Evolutionary conservation across 495 filamentous ascomycete species (phyloP).

Genomic region (Trichoderma asperelloides): DNA sequence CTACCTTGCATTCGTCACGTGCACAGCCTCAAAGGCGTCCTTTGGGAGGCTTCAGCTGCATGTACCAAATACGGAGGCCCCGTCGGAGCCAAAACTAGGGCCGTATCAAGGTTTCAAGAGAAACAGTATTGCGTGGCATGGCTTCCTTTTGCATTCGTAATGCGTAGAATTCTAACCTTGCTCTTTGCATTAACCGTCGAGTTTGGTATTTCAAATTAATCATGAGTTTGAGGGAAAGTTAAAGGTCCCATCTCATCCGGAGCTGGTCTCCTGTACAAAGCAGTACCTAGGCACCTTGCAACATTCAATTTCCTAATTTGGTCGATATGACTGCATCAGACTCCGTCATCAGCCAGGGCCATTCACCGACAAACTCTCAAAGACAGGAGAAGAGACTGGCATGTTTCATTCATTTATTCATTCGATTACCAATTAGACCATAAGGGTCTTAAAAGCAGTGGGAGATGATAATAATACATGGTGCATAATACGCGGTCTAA

Average conservation of each 20-base stretch:
- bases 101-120: not conserved
- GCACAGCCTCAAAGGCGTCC: not conserved
- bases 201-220: too few species aligned
- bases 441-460: not conserved
- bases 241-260: too few species aligned
- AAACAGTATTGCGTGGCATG: not conserved
- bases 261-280: too few species aligned
- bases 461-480: not conserved
- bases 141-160: not conserved
- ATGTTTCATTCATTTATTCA: not conserved
- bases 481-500: not conserved
- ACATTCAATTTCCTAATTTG: not conserved
- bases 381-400: not conserved
- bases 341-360: not conserved
- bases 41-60: not conserved
- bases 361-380: not conserved
- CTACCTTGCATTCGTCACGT: not conserved
- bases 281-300: not conserved
- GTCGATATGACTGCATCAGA: not conserved
- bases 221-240: too few species aligned
- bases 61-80: not conserved
- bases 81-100: not conserved
- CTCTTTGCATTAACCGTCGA: too few species aligned
- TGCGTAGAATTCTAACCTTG: not conserved
- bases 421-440: not conserved